Conservation (phyloP, 441 rosid genomes). For the Erysimum cheiri region DNA sequence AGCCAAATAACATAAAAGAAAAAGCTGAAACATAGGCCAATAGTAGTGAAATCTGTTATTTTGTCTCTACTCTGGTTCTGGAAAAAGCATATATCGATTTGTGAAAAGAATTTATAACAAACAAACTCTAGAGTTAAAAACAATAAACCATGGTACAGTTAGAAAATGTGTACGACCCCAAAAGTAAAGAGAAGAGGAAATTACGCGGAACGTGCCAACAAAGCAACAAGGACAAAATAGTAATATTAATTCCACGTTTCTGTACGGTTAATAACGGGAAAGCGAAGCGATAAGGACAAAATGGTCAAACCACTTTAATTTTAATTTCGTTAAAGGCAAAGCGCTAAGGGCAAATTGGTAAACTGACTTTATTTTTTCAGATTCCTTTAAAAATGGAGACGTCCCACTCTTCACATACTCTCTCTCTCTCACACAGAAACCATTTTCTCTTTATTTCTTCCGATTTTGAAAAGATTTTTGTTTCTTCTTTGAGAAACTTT, state of each 20-base stretch:
- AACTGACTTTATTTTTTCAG: not conserved
- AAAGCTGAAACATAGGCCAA: not conserved
- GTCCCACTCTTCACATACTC: not conserved
- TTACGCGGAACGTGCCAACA: not conserved
- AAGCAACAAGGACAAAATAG: not conserved
- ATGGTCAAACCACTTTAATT: not conserved
- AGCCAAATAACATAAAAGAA: no score
- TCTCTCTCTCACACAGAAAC: not conserved
- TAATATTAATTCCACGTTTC: not conserved
- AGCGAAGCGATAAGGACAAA: not conserved
- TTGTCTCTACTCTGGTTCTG: not conserved
- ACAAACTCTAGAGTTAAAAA: no score
- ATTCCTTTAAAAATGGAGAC: not conserved
- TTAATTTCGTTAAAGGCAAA: not conserved
- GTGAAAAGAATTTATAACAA: not conserved
- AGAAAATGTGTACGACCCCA: not conserved
- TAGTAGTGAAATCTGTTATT: not conserved
- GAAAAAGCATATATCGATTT: not conserved
- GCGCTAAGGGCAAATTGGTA: not conserved
- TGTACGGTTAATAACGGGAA: not conserved
- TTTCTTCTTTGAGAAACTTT: no score
- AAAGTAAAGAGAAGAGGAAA: not conserved
- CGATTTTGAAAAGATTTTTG: constrained; percentile 6
- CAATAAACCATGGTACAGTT: no score
- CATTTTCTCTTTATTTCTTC: not conserved